Conservation (phyloP, 805 yeast species). For the Teunomyces lycoperdinae region DNA sequence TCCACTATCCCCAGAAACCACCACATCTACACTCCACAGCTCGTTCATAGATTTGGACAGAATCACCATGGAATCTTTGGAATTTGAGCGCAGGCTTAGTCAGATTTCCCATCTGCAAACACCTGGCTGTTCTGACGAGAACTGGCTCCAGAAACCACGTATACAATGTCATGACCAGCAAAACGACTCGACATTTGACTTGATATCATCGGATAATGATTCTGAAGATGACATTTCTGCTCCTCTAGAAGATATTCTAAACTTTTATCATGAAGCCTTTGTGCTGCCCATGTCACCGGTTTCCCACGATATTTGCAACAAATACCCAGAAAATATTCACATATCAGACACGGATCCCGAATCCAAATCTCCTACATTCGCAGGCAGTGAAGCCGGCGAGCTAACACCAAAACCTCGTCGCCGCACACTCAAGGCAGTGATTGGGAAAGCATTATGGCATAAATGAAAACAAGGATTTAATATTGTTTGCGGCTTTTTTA, state of each 20-base stretch:
- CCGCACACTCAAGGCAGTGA: not conserved
- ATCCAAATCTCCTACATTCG: no score
- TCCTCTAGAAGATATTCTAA: not conserved
- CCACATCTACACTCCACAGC: not conserved
- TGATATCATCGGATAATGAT: not conserved
- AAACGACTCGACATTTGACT: not conserved
- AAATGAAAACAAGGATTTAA: not conserved
- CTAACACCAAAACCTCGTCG: not conserved
- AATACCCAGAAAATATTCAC: not conserved
- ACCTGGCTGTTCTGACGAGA: not conserved
- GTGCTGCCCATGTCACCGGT: not conserved
- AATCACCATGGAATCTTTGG: slow-evolving; percentile 4
- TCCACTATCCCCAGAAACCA: not conserved
- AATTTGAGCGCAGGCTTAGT: slow-evolving; percentile 3
- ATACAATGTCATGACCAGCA: not conserved
- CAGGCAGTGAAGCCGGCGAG: not conserved
- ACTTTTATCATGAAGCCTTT: not conserved
- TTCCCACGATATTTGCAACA: not conserved
- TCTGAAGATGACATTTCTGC: not conserved
- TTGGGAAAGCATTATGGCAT: not conserved
- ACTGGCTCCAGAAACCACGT: not conserved
- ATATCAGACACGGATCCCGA: no score
- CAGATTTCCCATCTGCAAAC: not conserved
- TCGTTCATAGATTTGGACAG: slow-evolving; percentile 8
- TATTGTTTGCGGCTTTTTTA: not conserved